Evolutionary conservation across 208 protist genomes (phyloP), one percentile per base, ranked within the genome.

Genomic region (Porcisia deanei): DNA sequence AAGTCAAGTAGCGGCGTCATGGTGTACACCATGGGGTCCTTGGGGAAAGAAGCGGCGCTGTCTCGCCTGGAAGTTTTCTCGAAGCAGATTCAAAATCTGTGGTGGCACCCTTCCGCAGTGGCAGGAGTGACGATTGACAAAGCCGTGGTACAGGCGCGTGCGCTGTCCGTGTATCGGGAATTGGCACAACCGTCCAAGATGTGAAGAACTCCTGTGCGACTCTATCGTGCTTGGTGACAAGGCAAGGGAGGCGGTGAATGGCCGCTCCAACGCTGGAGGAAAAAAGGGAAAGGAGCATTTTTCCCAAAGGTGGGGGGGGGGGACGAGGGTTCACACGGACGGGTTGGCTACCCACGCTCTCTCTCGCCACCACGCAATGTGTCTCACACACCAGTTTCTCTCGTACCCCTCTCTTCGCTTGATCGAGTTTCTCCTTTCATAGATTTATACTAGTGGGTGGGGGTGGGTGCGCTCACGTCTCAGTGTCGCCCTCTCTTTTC

Each of bases 21-120:
- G 58, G 72, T 49, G 37, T 82, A 77, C 53, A 70, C 41, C 55
- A 67, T 53, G 7, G 77, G 77, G 37, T 47, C 49, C 20, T 20
- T 77, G 3, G 77, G 77, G 30, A 34, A 71, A 65, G 53, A 73
- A 55, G 77, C 30, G 37, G 77, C 49, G 54, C 69, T 83, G 43
- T 67, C 73, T 59, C 77, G 78, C 37, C 54, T 86, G n/a, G 71
- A 67, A 3, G 52, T 70, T 58, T 60, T 88, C 64, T 25, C 75
- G 41, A 53, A 45, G 55, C 79, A 88, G 71, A 60, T 88, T 66
- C 53, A 80, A 70, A 60, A 58, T 47, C 49, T 85, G 41, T 73
- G 82, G 16, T 82, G 76, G 75, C 78, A 83, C 67, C 76, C 80
- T 2, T 58, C 67, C 14, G 41, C 45, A 10, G 70, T 76, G 37